These are phyloP conservation scores for Scheffersomyces stambukii DNA, from an alignment of 1,139 yeast species.

Conservation along the genomic window DNA sequence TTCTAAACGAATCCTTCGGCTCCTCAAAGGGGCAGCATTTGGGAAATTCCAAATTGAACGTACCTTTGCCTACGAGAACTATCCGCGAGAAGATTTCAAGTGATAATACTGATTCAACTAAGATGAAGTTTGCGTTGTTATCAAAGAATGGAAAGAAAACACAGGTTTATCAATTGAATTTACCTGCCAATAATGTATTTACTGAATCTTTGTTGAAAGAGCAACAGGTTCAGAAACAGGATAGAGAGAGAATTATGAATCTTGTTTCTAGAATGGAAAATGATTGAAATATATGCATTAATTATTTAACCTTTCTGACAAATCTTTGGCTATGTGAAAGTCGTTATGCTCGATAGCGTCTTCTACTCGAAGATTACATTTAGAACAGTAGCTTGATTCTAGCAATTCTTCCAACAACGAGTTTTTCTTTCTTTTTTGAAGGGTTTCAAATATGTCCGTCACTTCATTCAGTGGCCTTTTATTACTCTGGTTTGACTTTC, in stretches of 20 bases:
- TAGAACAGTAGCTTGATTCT: slow-evolving; percentile 18
- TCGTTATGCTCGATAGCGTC: slow-evolving; percentile 40
- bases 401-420: slow-evolving; percentile 15
- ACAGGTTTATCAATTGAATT: slow-evolving; percentile 36
- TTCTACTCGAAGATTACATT: slow-evolving; percentile 21
- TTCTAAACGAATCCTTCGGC: slow-evolving; percentile 48
- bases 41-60: slow-evolving; percentile 18
- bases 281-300: slow-evolving; percentile 4
- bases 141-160: slow-evolving; percentile 48
- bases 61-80: background rate
- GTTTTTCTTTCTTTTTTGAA: slow-evolving; percentile 12
- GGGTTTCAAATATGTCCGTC: slow-evolving; percentile 19
- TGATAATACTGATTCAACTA: too few species aligned
- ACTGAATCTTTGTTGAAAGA: slow-evolving; percentile 36
- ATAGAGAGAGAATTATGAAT: slow-evolving; percentile 39
- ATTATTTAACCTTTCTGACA: slow-evolving; percentile 26
- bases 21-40: slow-evolving; percentile 13
- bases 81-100: slow-evolving; percentile 23
- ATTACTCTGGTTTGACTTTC: too few species aligned
- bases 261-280: slow-evolving; percentile 38
- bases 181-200: slow-evolving; percentile 48
- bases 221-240: slow-evolving; percentile 28
- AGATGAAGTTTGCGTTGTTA: slow-evolving; percentile 56
- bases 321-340: slow-evolving; percentile 36
- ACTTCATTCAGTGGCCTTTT: slow-evolving; percentile 1